Conservation (phyloP, 768 basidiomycete species). For the Leccinum olivaceopallidum region DNA sequence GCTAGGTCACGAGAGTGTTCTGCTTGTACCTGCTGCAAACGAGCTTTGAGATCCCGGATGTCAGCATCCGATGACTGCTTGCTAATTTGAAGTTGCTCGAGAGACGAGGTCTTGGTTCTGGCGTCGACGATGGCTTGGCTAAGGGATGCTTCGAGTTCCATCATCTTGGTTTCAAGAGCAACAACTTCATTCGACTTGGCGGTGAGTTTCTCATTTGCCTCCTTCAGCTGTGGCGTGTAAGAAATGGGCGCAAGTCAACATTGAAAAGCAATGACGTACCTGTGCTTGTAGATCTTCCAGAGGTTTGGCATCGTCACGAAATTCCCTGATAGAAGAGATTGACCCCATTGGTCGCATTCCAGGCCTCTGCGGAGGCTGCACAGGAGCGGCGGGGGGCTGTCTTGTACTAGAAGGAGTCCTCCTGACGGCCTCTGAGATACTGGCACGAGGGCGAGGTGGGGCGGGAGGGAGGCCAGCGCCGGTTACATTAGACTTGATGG, state of each 20-base stretch:
- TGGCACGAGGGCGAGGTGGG: slow-evolving; percentile 58
- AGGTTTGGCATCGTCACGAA: slow-evolving; percentile 60
- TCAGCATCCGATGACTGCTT: slow-evolving; percentile 51
- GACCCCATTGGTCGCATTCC: slow-evolving; percentile 54
- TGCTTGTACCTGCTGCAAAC: slow-evolving; percentile 39
- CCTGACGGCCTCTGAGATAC: slow-evolving; percentile 65
- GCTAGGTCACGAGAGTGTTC: slow-evolving; percentile 29
- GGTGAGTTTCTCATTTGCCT: slow-evolving; percentile 52
- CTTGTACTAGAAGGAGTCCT: slow-evolving; percentile 46
- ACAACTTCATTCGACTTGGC: slow-evolving; percentile 51
- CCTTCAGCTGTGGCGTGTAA: slow-evolving; percentile 50
- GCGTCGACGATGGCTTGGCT: slow-evolving; percentile 46
- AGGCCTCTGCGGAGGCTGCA: slow-evolving; percentile 36
- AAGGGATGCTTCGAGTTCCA: slow-evolving; percentile 50
- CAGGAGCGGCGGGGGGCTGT: slow-evolving; percentile 26
- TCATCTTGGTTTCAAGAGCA: slow-evolving; percentile 54
- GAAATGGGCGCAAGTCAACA: slow-evolving; percentile 1
- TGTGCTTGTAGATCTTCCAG: slow-evolving; percentile 60
- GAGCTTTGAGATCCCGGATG: slow-evolving; percentile 43
- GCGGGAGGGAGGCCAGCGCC: slow-evolving; percentile 24
- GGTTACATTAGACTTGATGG: slow-evolving; percentile 43
- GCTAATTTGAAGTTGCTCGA: slow-evolving; percentile 49
- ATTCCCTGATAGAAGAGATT: slow-evolving; percentile 73
- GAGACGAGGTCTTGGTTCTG: slow-evolving; percentile 43
- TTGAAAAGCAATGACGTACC: slow-evolving; percentile 36